A percentile compares a stretch with the other conserved stretches of the same genome.
Conservation (phyloP, 2,329 filamentous ascomycete species). For the Cercospora citrullina region DNA sequence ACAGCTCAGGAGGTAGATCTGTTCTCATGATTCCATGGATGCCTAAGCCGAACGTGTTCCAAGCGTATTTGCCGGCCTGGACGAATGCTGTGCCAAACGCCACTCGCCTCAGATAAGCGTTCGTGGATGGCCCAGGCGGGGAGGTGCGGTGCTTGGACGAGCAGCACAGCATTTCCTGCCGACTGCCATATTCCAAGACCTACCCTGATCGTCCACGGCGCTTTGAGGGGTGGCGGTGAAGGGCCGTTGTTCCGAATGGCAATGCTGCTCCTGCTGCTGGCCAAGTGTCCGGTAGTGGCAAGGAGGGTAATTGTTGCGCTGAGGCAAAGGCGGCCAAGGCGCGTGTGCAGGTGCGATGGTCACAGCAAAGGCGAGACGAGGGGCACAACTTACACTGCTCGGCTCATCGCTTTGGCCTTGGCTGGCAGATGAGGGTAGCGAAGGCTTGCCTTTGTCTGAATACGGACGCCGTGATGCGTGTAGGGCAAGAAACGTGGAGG, state of each 20-base stretch:
- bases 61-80: background rate
- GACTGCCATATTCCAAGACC: background rate
- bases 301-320: background rate
- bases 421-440: slow-evolving; percentile 13
- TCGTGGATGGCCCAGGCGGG: background rate
- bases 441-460: slow-evolving; percentile 19
- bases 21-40: background rate
- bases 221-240: background rate
- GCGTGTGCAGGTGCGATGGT: background rate
- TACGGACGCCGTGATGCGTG: slow-evolving; percentile 17
- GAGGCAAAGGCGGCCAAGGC: slow-evolving; percentile 7
- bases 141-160: slow-evolving; percentile 6
- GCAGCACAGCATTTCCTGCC: background rate
- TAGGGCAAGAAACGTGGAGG: background rate
- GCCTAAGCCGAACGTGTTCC: background rate
- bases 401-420: slow-evolving; percentile 18
- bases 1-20: background rate
- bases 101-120: slow-evolving; percentile 1
- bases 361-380: slow-evolving; percentile 12
- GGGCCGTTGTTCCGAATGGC: background rate
- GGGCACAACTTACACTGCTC: slow-evolving; percentile 24
- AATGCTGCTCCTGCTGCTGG: background rate
- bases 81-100: background rate
- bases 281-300: background rate
- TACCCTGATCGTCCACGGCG: background rate